Evolutionary conservation across 2,329 filamentous ascomycete genomes (phyloP), one percentile per base, ranked within the genome.

Genomic region (Tetracladium maxilliforme): DNA sequence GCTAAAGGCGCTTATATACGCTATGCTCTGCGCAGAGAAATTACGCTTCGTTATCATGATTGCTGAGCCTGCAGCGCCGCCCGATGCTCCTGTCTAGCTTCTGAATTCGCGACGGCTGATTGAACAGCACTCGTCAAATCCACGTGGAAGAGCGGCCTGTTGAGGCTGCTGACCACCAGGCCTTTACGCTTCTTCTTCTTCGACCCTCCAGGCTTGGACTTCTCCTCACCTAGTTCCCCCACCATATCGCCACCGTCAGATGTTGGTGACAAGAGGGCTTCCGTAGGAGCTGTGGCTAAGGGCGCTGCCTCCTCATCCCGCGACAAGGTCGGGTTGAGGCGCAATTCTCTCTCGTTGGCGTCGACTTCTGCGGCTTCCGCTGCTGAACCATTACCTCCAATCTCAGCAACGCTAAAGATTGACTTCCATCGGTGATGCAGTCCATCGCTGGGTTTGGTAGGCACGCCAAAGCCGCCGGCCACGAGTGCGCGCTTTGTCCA

Each of bases 401-500:
- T 72, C 43, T 93, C 83, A 3, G 87, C 82, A 13, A 95, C 83
- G 43, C 72, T 84, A 60, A 93, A 95, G 35, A 95, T 84, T n/a
- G 84, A 81, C 47, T 82, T 86, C 87, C 86, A 95, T 30, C 80
- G 68, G 33, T 69, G 61, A 38, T 68, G 65, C 6, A 59, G 49
- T 2, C 55, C 61, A 30, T 57, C 61, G 10, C 43, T 47, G 28
- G 50, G 54, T 6, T 47, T 48, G 1, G 71, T 70, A 3, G 83
- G 84, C 45, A 78, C 84, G 3, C 87, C 87, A 42, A 95, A 95
- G 9, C 87, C 87, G 14, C 79, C 87, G 3, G 80, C 71, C 4
- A 76, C 77, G 21, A 95, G 71, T 5, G 82, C 86, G 16, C 84
- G 78, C 57, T 93, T 93, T 14, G 84, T 87, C 87, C 87, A 94